Percentiles rank a stretch among this genome's conserved stretches.
Conservation (phyloP, 805 yeast genomes). For the Candida pseudoglaebosa region DNA sequence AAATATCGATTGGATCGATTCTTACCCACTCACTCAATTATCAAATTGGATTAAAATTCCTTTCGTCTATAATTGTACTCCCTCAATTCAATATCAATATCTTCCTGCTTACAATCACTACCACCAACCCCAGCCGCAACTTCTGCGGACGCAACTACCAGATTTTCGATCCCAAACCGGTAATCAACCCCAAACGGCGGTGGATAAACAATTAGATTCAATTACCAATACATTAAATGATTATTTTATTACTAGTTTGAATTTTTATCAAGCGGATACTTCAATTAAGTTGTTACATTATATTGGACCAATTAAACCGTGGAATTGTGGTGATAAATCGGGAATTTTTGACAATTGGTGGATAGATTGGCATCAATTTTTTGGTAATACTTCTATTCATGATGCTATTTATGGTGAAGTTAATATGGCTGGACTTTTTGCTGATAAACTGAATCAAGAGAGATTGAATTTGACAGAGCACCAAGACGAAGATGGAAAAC, state of each 20-base stretch:
- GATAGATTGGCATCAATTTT: conserved; percentile 32
- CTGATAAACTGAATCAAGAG: no score
- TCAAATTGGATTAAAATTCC: conserved; percentile 69
- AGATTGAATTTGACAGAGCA: not conserved
- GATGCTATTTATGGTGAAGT: conserved; percentile 13
- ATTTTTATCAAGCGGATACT: conserved; percentile 13
- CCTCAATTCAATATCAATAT: conserved; percentile 60
- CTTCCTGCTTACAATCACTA: conserved; percentile 65
- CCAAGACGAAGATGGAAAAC: conserved; percentile 3
- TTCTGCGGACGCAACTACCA: conserved; percentile 1
- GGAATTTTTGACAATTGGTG: conserved; percentile 34
- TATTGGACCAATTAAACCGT: conserved; percentile 62
- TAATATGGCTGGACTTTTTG: conserved; percentile 6
- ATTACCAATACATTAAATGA: conserved; percentile 9
- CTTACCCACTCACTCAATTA: not conserved
- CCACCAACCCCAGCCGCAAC: conserved; percentile 10
- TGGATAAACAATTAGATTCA: conserved; percentile 5
- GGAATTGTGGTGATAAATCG: conserved; percentile 30
- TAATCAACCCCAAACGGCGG: not conserved
- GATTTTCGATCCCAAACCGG: conserved; percentile 1
- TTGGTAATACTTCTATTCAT: conserved; percentile 20
- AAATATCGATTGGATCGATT: conserved; percentile 36
- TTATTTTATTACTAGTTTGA: conserved; percentile 20
- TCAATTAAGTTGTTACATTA: conserved; percentile 57
- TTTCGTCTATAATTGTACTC: conserved; percentile 80